Percentiles rank a stretch among this genome's conserved stretches.
These are phyloP conservation scores for Cyanidiococcus yangmingshanensis DNA, from an alignment of 23 red algal species.

Conservation along the genomic window DNA sequence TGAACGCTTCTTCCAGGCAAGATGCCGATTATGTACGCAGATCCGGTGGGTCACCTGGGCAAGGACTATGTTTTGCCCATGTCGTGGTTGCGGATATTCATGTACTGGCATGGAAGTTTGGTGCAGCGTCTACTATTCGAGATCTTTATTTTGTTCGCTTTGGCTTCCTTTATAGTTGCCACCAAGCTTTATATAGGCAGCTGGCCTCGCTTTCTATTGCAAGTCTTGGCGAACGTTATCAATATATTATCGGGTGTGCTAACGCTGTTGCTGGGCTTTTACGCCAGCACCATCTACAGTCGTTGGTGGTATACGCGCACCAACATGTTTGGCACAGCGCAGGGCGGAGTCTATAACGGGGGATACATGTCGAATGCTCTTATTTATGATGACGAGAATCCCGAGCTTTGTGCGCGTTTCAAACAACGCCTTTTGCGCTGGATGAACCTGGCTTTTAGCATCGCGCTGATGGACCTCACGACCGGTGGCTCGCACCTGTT, in stretches of 20 bases:
- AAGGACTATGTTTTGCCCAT: constrained; percentile 16
- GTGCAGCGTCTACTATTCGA: constrained; percentile 8
- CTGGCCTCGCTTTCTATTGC: background rate
- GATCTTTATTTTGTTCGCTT: background rate
- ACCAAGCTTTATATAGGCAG: background rate
- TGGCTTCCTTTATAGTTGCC: background rate
- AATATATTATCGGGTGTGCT: background rate
- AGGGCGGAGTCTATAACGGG: background rate
- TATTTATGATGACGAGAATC: constrained; percentile 14
- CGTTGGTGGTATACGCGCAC: constrained; percentile 14
- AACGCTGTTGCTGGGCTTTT: constrained; percentile 10
- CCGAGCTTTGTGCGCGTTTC: background rate
- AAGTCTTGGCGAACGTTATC: background rate
- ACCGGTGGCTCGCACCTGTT: background rate
- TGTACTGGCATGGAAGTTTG: constrained; percentile 3
- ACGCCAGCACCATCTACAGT: constrained; percentile 6
- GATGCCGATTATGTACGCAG: constrained; percentile 8
- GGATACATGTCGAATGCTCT: background rate
- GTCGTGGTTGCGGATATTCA: constrained; percentile 2
- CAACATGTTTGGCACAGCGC: background rate
- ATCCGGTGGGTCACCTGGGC: background rate
- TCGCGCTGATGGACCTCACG: background rate
- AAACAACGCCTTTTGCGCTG: background rate
- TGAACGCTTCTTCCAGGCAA: too few species aligned
- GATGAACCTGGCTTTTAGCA: background rate